Conservation (phyloP, 1,139 yeast genomes). For the Eremothecium gossypii region DNA sequence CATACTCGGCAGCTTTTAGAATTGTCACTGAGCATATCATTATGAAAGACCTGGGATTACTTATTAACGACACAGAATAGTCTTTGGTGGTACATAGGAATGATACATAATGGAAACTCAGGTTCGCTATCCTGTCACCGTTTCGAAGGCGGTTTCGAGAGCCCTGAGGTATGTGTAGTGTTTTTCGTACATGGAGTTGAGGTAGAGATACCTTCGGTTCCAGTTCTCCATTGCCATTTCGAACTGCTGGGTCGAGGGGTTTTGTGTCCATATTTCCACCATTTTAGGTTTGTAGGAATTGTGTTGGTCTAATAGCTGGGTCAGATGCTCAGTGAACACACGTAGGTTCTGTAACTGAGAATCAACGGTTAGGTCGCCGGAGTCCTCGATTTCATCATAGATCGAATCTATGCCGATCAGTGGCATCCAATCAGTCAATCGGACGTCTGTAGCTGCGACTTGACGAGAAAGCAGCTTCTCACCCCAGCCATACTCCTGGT, state of each 20-base stretch:
- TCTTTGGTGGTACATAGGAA: no score
- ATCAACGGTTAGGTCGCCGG: slow-evolving; percentile 19
- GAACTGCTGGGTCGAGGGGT: slow-evolving; percentile 10
- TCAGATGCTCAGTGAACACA: slow-evolving; percentile 28
- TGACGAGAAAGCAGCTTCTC: slow-evolving; percentile 14
- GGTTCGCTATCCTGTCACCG: no score
- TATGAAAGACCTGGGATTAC: no score
- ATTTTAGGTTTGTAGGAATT: slow-evolving; percentile 28
- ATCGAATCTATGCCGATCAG: slow-evolving; percentile 31
- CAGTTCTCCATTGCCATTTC: slow-evolving; percentile 33
- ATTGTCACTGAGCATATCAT: no score
- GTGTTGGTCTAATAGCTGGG: slow-evolving; percentile 29
- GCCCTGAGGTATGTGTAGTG: slow-evolving; percentile 27
- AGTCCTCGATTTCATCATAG: slow-evolving; percentile 18
- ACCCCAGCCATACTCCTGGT: slow-evolving; percentile 81
- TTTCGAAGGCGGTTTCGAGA: slow-evolving; percentile 13
- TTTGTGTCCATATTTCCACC: slow-evolving; percentile 33
- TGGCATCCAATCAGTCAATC: slow-evolving; percentile 35
- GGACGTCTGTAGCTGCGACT: slow-evolving; percentile 7
- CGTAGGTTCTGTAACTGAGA: slow-evolving; percentile 30
- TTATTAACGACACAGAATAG: no score
- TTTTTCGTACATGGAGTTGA: slow-evolving; percentile 30
- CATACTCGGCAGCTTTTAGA: background rate
- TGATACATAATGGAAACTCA: no score
- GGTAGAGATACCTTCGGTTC: slow-evolving; percentile 32